These are phyloP conservation scores for Chytriomyces hyalinus DNA, from an alignment of 192 early-diverging fungal genomes.

Conservation along the genomic window DNA sequence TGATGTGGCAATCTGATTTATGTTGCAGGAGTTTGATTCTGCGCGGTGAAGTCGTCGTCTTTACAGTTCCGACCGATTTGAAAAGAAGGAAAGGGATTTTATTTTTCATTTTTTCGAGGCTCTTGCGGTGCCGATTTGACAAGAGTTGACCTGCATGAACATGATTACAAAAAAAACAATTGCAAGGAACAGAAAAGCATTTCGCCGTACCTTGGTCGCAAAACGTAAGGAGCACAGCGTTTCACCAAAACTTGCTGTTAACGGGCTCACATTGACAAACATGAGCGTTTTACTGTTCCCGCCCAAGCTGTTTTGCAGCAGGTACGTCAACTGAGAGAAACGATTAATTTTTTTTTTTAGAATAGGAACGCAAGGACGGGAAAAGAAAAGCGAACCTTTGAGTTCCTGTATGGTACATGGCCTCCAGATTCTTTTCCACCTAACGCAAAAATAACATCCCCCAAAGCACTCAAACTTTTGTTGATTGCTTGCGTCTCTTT, in stretches of 20 bases:
- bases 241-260: conserved; percentile 77
- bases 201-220: conserved; percentile 78
- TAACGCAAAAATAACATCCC: conserved; percentile 89
- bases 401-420: conserved; percentile 94
- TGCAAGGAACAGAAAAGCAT: neutral
- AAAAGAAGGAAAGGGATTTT: neutral
- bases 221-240: conserved; percentile 91
- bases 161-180: conserved; percentile 6
- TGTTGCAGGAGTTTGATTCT: no score
- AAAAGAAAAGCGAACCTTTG: conserved; percentile 71
- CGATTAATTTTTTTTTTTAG: neutral
- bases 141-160: conserved; percentile 70
- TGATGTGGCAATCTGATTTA: no score
- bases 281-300: conserved; percentile 97
- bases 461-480: conserved; percentile 85
- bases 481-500: conserved; percentile 97
- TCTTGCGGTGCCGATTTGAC: conserved; percentile 84
- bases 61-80: no score
- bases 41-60: no score
- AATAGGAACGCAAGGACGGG: neutral
- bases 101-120: conserved; percentile 22
- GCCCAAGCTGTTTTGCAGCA: conserved; percentile 71
- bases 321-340: conserved; percentile 63
- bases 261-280: conserved; percentile 97
- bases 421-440: conserved; percentile 65